Conservation (phyloP, 1,284 basidiomycete species). For the Trametes hirsuta region DNA sequence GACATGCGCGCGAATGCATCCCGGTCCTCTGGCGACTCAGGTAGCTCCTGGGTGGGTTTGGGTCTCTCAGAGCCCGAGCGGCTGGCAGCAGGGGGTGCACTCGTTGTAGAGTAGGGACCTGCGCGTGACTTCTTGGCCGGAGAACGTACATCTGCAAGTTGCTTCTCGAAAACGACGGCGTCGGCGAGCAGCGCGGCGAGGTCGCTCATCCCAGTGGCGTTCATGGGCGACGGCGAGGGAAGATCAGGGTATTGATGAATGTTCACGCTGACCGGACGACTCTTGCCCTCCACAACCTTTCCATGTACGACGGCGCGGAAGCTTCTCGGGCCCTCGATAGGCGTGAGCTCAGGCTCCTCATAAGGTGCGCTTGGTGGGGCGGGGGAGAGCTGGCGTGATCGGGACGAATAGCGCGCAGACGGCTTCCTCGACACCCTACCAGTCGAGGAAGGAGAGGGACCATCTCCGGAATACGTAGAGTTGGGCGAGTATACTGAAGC, state of each 20-base stretch:
- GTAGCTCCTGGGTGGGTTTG: slow-evolving; percentile 21
- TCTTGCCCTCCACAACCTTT: slow-evolving; percentile 30
- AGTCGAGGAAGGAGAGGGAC: slow-evolving; percentile 15
- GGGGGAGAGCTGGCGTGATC: slow-evolving; percentile 8
- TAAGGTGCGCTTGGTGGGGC: slow-evolving; percentile 12
- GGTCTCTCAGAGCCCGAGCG: slow-evolving; percentile 14
- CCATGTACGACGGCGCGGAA: slow-evolving; percentile 38
- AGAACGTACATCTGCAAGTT: slow-evolving; percentile 25
- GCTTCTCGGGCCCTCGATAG: slow-evolving; percentile 24
- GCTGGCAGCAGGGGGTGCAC: slow-evolving; percentile 7
- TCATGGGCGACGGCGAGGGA: slow-evolving; percentile 17
- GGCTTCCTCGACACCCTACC: slow-evolving; percentile 15
- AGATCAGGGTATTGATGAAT: slow-evolving; percentile 15
- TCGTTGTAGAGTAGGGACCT: neutral
- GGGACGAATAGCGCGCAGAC: slow-evolving; percentile 7
- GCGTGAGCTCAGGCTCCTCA: slow-evolving; percentile 27
- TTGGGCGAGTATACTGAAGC: slow-evolving; percentile 17
- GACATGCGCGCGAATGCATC: slow-evolving; percentile 13
- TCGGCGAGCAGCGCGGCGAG: slow-evolving; percentile 33
- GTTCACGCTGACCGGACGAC: slow-evolving; percentile 18
- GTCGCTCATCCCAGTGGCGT: slow-evolving; percentile 32
- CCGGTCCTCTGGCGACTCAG: slow-evolving; percentile 23
- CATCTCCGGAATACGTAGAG: slow-evolving; percentile 18
- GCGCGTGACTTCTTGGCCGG: slow-evolving; percentile 25
- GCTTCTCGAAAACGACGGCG: slow-evolving; percentile 34